phyloP scores from a whole-genome alignment of 2,329 filamentous ascomycete genomes.

The Apiospora arundinis region DNA sequence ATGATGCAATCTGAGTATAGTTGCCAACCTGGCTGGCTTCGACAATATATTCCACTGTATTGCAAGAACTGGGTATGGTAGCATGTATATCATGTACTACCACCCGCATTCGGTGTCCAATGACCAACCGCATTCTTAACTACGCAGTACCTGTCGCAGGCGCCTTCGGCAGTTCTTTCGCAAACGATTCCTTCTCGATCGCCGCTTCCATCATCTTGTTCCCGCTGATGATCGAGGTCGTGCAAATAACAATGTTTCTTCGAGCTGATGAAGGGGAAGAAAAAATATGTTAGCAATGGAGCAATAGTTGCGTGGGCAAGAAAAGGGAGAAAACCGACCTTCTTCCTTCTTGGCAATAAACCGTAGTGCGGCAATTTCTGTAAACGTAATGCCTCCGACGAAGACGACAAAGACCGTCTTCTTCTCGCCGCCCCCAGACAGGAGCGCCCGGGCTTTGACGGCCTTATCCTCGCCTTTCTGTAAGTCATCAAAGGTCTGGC shows the following conservation, averaged over 20 bases:
- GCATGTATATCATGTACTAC: not conserved
- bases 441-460: conserved; percentile 80
- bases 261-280: conserved; percentile 54
- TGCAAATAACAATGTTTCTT: conserved; percentile 88
- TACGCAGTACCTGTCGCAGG: conserved; percentile 16
- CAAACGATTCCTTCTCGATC: conserved; percentile 73
- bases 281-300: not conserved
- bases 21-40: not conserved
- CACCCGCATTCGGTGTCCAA: not conserved
- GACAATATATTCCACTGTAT: not conserved
- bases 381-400: conserved; percentile 94
- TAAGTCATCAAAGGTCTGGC: conserved; percentile 87
- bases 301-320: not conserved
- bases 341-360: conserved; percentile 88
- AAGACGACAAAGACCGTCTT: conserved; percentile 98
- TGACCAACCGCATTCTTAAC: not conserved
- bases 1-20: not conserved
- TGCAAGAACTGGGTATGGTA: conserved; percentile 10
- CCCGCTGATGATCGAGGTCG: conserved; percentile 89
- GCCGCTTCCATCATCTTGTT: conserved; percentile 87
- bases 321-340: conserved; percentile 50
- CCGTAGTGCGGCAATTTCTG: conserved; percentile 90
- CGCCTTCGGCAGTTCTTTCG: conserved; percentile 45
- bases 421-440: conserved; percentile 76
- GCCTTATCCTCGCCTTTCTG: conserved; percentile 95